These are phyloP conservation scores for Beauveria sp. DNA, from an alignment of 2,329 filamentous ascomycete genomes.

Conservation along the genomic window DNA sequence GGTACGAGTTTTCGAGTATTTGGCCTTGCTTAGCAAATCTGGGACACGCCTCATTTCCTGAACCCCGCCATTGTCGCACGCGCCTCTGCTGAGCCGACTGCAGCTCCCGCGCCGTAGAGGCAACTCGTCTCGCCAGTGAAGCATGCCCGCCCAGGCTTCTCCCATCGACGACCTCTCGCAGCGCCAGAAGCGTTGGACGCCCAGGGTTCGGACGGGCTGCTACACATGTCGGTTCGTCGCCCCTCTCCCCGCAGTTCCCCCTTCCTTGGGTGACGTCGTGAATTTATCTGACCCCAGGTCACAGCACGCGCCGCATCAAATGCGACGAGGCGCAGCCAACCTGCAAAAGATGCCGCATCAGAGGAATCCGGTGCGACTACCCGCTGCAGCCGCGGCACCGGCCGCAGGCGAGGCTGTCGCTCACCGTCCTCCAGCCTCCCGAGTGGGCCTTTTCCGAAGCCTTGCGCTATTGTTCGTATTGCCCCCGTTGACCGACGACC, in stretches of 20 bases:
- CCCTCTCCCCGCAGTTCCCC: too few species aligned
- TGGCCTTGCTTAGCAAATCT: too few species aligned
- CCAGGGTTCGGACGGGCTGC: not conserved
- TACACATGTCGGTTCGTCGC: not conserved
- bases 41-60: too few species aligned
- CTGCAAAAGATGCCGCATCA: not conserved
- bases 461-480: not conserved
- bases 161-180: not conserved
- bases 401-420: not conserved
- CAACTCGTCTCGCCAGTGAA: not conserved
- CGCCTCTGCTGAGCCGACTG: too few species aligned
- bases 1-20: too few species aligned
- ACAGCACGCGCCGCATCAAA: not conserved
- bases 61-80: too few species aligned
- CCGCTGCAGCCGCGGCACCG: not conserved
- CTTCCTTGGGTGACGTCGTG: too few species aligned
- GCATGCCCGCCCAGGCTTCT: not conserved
- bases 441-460: constrained; percentile 1
- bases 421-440: not conserved
- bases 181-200: constrained; percentile 2
- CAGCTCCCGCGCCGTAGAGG: not conserved
- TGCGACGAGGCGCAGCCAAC: not conserved
- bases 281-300: not conserved
- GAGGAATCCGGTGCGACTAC: not conserved
- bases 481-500: too few species aligned